Base-by-base conservation (phyloP, 768 basidiomycete genomes). In the Suillus decipiens region DNA sequence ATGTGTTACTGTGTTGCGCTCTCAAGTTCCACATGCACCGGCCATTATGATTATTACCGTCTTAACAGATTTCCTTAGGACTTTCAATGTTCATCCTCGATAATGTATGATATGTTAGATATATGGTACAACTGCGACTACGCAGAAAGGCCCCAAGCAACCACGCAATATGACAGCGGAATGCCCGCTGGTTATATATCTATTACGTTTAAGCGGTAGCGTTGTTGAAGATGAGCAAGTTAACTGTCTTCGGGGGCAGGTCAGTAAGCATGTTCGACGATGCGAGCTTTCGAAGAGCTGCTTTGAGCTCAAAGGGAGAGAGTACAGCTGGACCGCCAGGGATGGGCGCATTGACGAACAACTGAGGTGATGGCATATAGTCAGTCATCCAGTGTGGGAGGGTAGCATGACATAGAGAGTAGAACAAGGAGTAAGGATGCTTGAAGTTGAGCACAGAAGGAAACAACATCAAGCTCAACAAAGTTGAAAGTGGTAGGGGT, bases 221-320 rank as follows among this genome's bases (percentile, higher is more conserved):
- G 67, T 94, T 94, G 81, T 94, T 94, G 80, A 85, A 95, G 67
- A 92, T 83, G 71, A 95, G 80, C 73, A 86, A 66, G 79, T 95
- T 94, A 47, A 83, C 77, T 3, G 91, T 89, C 55, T 82, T 75
- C 1, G 66, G 60, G 2, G 86, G 86, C 10, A 78, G 65, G 11
- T 83, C 80, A 0, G 61, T 33, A 12, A 97, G 78, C 19, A 82
- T 48, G 58, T 76, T 84, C 54, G 72, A 69, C 61, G 81, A 89
- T 14, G 89, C 76, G 5, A 98, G 80, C 2, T 74, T 76, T 36
- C 92, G 45, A 36, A 99, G 67, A 7, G 90, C 90, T 63, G 82
- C 77, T 88, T 93, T 97, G 65, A 99, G 79, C 75, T 90, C 86
- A 37, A 75, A 70, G 7, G 96, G 91, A 5, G 85, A 84, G 24